Evolutionary conservation across 331 rosid species (phyloP).

Genomic region (Rhamnella rubrinervis): DNA sequence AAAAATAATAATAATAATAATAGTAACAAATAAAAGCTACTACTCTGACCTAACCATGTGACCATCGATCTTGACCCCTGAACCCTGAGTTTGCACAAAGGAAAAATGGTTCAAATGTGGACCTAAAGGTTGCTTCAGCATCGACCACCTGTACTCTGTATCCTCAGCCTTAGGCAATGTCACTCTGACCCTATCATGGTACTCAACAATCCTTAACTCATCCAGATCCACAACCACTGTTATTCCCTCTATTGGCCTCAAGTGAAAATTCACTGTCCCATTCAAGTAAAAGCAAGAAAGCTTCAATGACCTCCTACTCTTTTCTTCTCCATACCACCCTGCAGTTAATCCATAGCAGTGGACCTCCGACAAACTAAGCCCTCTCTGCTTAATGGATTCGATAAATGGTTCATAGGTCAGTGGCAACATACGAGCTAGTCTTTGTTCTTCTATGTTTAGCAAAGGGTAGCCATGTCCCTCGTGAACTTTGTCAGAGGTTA

Average conservation of each 20-base stretch:
- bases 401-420: constrained; percentile 29
- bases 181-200: constrained; percentile 34
- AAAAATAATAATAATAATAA: no score
- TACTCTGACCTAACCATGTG: constrained; percentile 39
- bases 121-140: constrained; percentile 50
- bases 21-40: neutral
- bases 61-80: constrained; percentile 38
- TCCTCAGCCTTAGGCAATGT: constrained; percentile 51
- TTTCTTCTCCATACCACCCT: constrained; percentile 58
- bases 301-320: constrained; percentile 28
- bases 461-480: constrained; percentile 49
- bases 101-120: constrained; percentile 20
- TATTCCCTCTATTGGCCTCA: constrained; percentile 60
- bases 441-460: constrained; percentile 33
- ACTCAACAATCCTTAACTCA: constrained; percentile 41
- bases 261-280: constrained; percentile 35
- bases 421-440: constrained; percentile 15
- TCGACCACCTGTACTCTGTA: constrained; percentile 52
- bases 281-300: constrained; percentile 38
- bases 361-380: constrained; percentile 36
- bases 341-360: constrained; percentile 30
- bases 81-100: constrained; percentile 29
- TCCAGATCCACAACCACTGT: constrained; percentile 48
- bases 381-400: constrained; percentile 40
- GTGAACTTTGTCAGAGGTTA: constrained; percentile 30